These are phyloP conservation scores for Floccularia luteovirens DNA, from an alignment of 768 basidiomycete species.

Conservation along the genomic window DNA sequence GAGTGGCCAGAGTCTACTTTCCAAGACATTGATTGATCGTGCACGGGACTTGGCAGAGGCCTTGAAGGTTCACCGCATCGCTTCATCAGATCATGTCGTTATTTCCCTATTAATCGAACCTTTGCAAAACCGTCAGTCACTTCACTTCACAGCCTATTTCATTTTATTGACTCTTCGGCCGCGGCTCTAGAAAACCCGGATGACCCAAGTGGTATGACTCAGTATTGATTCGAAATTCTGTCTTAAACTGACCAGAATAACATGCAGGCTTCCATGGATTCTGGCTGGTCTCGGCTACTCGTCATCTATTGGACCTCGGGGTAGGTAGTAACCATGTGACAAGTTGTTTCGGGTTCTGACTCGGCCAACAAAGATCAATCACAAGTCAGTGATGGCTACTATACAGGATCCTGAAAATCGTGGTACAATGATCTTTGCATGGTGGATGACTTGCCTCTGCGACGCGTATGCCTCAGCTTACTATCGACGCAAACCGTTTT, in stretches of 20 bases:
- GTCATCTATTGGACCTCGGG: conserved; percentile 72
- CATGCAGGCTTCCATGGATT: conserved; percentile 73
- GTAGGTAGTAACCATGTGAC: conserved; percentile 32
- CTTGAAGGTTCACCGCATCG: conserved; percentile 78
- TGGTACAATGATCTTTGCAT: conserved; percentile 84
- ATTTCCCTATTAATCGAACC: conserved; percentile 78
- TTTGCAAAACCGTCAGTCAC: conserved; percentile 75
- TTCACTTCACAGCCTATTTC: conserved; percentile 3
- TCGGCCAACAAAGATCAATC: conserved; percentile 54
- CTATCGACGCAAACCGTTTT: conserved; percentile 76
- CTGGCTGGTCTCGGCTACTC: conserved; percentile 74
- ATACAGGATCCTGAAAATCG: conserved; percentile 70
- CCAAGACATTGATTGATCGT: conserved; percentile 70
- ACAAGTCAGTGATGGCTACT: conserved; percentile 68
- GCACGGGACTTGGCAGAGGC: conserved; percentile 84
- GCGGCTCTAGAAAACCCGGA: conserved; percentile 56
- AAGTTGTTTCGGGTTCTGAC: not conserved
- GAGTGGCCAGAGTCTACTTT: conserved; percentile 67
- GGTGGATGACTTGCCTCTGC: conserved; percentile 87
- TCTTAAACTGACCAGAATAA: conserved; percentile 9
- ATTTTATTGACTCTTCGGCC: conserved; percentile 6
- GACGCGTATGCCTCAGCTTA: conserved; percentile 83
- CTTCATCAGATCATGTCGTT: conserved; percentile 75
- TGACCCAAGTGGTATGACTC: conserved; percentile 53
- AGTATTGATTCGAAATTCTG: conserved; percentile 7